Percentiles rank a stretch among this genome's conserved stretches.
These are phyloP conservation scores for Cercospora sojina DNA, from an alignment of 2,329 filamentous ascomycete genomes.

Conservation along the genomic window DNA sequence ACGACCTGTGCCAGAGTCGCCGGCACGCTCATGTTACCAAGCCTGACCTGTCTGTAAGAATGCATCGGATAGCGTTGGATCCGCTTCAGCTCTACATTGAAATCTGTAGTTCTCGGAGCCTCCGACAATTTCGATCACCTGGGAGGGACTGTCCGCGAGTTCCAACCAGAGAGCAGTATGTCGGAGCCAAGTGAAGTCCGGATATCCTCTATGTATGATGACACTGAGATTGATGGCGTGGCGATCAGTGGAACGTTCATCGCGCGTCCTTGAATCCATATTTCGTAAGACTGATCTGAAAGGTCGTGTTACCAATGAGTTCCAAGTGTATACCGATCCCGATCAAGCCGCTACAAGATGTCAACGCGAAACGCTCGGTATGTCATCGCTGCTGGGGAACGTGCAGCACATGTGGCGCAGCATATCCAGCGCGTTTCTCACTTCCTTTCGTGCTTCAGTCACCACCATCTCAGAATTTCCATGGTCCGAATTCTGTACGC, in stretches of 20 bases:
- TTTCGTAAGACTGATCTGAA: neutral
- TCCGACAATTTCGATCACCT: neutral
- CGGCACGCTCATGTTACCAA: conserved; percentile 2
- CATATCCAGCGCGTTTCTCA: neutral
- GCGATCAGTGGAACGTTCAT: neutral
- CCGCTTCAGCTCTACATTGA: neutral
- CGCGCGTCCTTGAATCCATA: neutral
- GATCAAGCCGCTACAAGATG: neutral
- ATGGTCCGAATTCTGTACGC: neutral
- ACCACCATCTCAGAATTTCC: neutral
- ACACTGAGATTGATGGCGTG: neutral
- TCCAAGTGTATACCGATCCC: neutral
- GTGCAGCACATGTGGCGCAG: neutral
- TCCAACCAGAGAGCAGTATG: conserved; percentile 1
- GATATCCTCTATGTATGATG: neutral
- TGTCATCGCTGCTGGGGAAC: neutral
- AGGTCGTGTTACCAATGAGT: neutral
- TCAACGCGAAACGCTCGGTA: neutral
- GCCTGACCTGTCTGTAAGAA: conserved; percentile 18
- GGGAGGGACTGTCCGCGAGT: neutral
- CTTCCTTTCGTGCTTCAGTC: neutral
- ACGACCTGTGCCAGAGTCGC: conserved; percentile 1
- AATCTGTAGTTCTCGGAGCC: conserved; percentile 11
- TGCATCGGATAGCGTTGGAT: conserved; percentile 15
- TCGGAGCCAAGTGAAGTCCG: conserved; percentile 1